These are phyloP conservation scores for Pythium pectinolyticum DNA, from an alignment of 352 stramenopile genomes.

Conservation along the genomic window DNA sequence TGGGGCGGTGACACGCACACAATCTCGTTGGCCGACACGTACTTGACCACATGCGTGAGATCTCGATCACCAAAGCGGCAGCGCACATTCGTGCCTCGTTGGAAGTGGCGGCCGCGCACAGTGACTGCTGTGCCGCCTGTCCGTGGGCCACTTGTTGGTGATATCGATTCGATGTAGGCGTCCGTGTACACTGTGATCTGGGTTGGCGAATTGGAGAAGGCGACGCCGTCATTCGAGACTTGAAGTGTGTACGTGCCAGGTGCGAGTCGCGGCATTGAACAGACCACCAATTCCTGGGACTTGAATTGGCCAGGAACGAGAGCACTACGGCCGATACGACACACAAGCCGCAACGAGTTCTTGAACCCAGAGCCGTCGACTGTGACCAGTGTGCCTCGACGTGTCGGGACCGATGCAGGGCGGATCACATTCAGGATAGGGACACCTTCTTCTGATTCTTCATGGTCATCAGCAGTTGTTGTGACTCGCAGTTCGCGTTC, in stretches of 20 bases:
- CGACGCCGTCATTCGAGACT: slow-evolving; percentile 72
- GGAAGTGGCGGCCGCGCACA: slow-evolving; percentile 86
- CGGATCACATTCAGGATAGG: slow-evolving; percentile 25
- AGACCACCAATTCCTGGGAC: slow-evolving; percentile 52
- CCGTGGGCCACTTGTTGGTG: slow-evolving; percentile 67
- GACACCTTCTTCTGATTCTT: not conserved
- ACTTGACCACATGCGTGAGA: slow-evolving; percentile 51
- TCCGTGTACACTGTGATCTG: slow-evolving; percentile 78
- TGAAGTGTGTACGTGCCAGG: slow-evolving; percentile 68
- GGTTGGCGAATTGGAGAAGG: slow-evolving; percentile 57
- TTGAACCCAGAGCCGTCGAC: slow-evolving; percentile 78
- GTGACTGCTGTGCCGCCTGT: slow-evolving; percentile 81
- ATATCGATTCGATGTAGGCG: slow-evolving; percentile 63
- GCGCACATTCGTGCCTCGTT: slow-evolving; percentile 37
- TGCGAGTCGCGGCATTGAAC: slow-evolving; percentile 50
- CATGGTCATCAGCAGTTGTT: not conserved
- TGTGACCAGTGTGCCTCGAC: slow-evolving; percentile 66
- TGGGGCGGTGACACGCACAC: slow-evolving; percentile 64
- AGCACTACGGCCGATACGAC: slow-evolving; percentile 73
- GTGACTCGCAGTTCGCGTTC: slow-evolving; percentile 20
- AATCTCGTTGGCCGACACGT: slow-evolving; percentile 68
- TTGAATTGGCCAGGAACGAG: slow-evolving; percentile 50
- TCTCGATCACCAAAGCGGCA: slow-evolving; percentile 81
- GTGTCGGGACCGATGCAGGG: slow-evolving; percentile 15
- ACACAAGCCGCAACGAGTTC: slow-evolving; percentile 70